These are phyloP conservation scores for Neurospora pannonica DNA, from an alignment of 495 filamentous ascomycete species.

Conservation along the genomic window DNA sequence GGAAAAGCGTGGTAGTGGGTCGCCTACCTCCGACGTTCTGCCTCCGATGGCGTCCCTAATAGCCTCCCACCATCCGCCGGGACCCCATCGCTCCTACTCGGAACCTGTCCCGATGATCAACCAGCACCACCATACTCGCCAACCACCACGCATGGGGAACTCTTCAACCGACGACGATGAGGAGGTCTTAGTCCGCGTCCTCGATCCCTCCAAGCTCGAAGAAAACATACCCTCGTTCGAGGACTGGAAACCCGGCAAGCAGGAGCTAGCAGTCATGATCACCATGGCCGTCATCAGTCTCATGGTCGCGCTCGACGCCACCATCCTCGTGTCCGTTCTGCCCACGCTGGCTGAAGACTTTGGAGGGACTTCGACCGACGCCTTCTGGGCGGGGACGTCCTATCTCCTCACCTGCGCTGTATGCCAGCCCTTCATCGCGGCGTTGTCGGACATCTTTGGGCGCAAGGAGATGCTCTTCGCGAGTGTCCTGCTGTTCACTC, in stretches of 20 bases:
- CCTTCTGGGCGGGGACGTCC: constrained; percentile 47
- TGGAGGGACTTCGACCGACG: constrained; percentile 34
- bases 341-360: constrained; percentile 34
- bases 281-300: constrained; percentile 38
- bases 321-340: constrained; percentile 40
- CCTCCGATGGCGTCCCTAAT: background rate
- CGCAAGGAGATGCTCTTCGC: constrained; percentile 35
- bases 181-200: background rate
- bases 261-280: constrained; percentile 32
- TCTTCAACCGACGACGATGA: background rate
- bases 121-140: background rate
- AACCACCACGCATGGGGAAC: background rate
- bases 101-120: background rate
- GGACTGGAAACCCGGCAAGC: constrained; percentile 26
- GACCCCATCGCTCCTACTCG: background rate
- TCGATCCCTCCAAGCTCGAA: constrained; percentile 7
- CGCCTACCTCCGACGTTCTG: background rate
- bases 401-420: constrained; percentile 42
- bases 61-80: background rate
- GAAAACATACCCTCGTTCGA: constrained; percentile 9
- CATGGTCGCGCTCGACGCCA: constrained; percentile 46
- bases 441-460: constrained; percentile 45
- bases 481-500: constrained; percentile 30
- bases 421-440: constrained; percentile 38
- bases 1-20: background rate